Conservation (phyloP, 441 rosid species). For the Flueggea neowawraea region DNA sequence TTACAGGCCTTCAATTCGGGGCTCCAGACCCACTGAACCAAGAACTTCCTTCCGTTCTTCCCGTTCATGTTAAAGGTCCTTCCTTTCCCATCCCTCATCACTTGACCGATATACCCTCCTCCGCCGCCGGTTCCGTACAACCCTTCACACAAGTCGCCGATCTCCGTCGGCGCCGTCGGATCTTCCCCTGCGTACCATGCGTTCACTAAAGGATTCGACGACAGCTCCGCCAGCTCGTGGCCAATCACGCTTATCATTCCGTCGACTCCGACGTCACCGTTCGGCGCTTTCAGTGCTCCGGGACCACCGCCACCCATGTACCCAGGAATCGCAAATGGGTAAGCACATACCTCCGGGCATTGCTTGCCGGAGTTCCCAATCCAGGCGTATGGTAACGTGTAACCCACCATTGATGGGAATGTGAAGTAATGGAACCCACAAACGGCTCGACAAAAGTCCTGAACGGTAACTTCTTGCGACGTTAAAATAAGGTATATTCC, state of each 20-base stretch:
- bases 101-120: constrained; percentile 86
- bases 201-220: constrained; percentile 80
- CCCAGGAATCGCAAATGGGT: constrained; percentile 81
- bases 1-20: constrained; percentile 68
- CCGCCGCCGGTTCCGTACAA: constrained; percentile 89
- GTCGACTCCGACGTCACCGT: constrained; percentile 76
- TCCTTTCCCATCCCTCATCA: constrained; percentile 56
- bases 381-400: constrained; percentile 96
- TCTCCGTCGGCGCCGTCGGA: constrained; percentile 93
- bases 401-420: constrained; percentile 87
- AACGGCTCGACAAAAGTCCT: constrained; percentile 83
- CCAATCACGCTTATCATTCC: constrained; percentile 97
- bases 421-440: constrained; percentile 95
- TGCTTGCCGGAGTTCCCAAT: constrained; percentile 75
- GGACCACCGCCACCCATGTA: constrained; percentile 81
- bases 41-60: constrained; percentile 52
- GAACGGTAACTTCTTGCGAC: constrained; percentile 64
- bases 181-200: constrained; percentile 99
- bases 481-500: constrained; percentile 84
- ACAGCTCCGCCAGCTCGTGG: constrained; percentile 81
- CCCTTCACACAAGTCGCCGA: constrained; percentile 89
- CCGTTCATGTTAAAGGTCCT: constrained; percentile 72
- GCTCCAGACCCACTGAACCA: constrained; percentile 94
- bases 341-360: constrained; percentile 92
- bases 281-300: constrained; percentile 54